Evolutionary conservation across 2,329 filamentous ascomycete genomes (phyloP), one percentile per base, ranked within the genome.

Genomic region (Pyricularia sp.): DNA sequence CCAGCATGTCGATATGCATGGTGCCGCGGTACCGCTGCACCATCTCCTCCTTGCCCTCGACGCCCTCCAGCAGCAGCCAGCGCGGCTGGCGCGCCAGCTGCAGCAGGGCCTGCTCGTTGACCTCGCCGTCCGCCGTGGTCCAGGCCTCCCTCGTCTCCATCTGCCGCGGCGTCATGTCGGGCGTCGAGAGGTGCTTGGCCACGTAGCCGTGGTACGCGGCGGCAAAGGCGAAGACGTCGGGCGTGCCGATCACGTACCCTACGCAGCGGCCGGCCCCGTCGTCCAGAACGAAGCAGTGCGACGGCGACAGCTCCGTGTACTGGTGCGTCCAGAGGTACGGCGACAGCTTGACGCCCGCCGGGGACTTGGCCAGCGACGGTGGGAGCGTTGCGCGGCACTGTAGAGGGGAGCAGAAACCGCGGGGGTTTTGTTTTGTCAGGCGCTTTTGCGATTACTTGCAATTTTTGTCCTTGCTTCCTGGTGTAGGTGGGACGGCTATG

Each of bases 271-370:
- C 83, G 4, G 72, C 63, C 61, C 82, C 82, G 73, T 84, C 80
- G 74, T 84, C 83, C 17, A 85, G 79, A 12, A 85, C 79, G 74
- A 82, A 81, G 77, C 81, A 83, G 17, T 79, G 80, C 12, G 71
- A 59, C 0, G 82, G 82, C 10, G 77, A 81, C 70, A 84, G 80
- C 72, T 79, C 76, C 20, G 81, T 83, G 78, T 81, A 84, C 55
- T 79, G 82, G 73, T 84, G 82, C 10, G 81, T 83, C 83, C 83
- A 85, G 73, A 85, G 72, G 75, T 85, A 84, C 0, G 82, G 82
- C 17, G 81, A 78, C 33, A 83, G 76, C 23, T 76, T 76, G 65
- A 72, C 70, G 5, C 77, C 78, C 12, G 72, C 73, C 50, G 77
- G 73, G 31, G 79, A 80, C 23, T 72, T 64, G 30, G 72, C 55